Evolutionary conservation across 495 filamentous ascomycete genomes (phyloP).

Genomic region (Penicillium macrosclerotiorum): DNA sequence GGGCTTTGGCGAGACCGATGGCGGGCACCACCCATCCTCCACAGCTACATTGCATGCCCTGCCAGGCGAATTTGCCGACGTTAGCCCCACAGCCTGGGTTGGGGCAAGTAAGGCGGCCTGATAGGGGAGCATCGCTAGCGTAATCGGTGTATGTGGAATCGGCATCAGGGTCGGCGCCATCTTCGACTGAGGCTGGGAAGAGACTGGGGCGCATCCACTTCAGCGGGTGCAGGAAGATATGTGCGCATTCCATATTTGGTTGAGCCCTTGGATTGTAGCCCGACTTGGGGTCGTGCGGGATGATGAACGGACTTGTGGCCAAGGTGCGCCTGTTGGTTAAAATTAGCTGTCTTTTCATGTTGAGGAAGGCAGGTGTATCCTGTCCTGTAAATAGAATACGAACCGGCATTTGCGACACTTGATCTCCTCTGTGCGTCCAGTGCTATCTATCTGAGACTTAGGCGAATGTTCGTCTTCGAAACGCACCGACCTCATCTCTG

Average conservation of each 20-base stretch:
- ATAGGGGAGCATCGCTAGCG: slow-evolving; percentile 61
- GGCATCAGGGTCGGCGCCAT: slow-evolving; percentile 7
- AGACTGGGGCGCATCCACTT: slow-evolving; percentile 90
- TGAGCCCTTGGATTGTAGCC: slow-evolving; percentile 16
- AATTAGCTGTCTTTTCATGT: neutral
- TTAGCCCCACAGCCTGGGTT: slow-evolving; percentile 70
- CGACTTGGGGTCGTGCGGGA: slow-evolving; percentile 47
- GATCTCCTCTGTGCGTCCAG: slow-evolving; percentile 42
- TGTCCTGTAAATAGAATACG: slow-evolving; percentile 17
- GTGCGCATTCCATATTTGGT: slow-evolving; percentile 57
- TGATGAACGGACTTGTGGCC: slow-evolving; percentile 61
- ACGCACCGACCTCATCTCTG: slow-evolving; percentile 67
- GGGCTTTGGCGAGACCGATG: slow-evolving; percentile 76
- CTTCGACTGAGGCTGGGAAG: slow-evolving; percentile 25
- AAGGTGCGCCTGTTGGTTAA: slow-evolving; percentile 51
- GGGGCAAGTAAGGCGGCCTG: slow-evolving; percentile 81
- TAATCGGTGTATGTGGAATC: slow-evolving; percentile 17
- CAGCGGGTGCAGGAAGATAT: slow-evolving; percentile 85
- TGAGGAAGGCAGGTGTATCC: neutral
- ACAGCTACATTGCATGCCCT: slow-evolving; percentile 91
- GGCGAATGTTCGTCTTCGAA: slow-evolving; percentile 75
- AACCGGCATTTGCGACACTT: slow-evolving; percentile 66
- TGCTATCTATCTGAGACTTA: slow-evolving; percentile 7
- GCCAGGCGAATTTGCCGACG: slow-evolving; percentile 92
- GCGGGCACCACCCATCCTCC: slow-evolving; percentile 88